Evolutionary conservation across 2,329 filamentous ascomycete genomes (phyloP).

Genomic region (Lachnellula suecica): DNA sequence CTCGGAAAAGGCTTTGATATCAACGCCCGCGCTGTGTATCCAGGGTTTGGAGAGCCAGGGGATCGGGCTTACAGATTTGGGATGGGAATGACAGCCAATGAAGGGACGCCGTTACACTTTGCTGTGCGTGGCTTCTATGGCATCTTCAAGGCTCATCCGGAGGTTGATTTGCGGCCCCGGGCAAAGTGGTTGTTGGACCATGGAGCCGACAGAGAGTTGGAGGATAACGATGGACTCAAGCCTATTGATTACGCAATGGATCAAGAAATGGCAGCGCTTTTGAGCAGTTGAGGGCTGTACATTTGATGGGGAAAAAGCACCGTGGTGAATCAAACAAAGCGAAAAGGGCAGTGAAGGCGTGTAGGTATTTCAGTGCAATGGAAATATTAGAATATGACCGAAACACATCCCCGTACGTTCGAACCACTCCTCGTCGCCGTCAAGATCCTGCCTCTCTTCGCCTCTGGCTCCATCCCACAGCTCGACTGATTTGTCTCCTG

Average conservation of each 20-base stretch:
- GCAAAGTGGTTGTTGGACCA: background rate
- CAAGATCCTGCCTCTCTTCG: no score
- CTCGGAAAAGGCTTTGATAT: background rate
- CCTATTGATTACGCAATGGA: background rate
- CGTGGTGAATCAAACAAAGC: no score
- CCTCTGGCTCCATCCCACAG: no score
- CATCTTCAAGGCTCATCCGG: background rate
- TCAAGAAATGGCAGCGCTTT: background rate
- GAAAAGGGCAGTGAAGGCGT: no score
- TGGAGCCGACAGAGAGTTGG: background rate
- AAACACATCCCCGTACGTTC: no score
- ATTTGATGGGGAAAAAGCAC: no score
- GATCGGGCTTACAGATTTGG: background rate
- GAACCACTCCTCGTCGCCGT: no score
- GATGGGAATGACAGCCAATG: background rate
- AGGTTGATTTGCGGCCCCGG: background rate
- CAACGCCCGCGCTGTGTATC: background rate
- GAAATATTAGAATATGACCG: no score
- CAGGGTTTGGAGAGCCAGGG: background rate
- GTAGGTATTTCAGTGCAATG: no score
- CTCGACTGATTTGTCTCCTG: no score
- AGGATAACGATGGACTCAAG: background rate
- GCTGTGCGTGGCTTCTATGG: background rate
- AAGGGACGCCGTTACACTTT: background rate
- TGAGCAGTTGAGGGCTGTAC: no score